Evolutionary conservation across 192 early-diverging fungal genomes (phyloP), one percentile per base, ranked within the genome.

Genomic region (Coemansia sp.): DNA sequence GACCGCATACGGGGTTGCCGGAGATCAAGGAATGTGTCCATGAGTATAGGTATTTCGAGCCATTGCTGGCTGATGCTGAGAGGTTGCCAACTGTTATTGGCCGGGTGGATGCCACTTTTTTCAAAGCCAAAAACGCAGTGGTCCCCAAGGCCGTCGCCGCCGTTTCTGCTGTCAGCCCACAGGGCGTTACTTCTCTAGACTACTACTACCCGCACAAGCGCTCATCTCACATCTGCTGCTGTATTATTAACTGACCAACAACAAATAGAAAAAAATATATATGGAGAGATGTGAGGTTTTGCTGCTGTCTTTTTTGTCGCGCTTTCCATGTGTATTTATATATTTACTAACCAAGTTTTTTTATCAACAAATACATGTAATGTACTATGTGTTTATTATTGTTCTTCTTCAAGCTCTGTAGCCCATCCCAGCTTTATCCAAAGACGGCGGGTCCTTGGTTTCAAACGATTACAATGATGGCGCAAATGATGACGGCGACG

Each of bases 1-100:
- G 88, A 0, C 88, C 89, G 18, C 74, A 83, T 22, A 69, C 65
- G 1, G 89, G 89, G 14, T 66, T 78, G 47, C 88, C 89, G 2
- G 67, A 85, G 27, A 87, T 89, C 23, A 84, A 82, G 61, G 64
- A 59, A 66, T 58, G 68, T 57, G 55, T 27, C n/a, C 50, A 55
- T 14, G 27, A 48, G 52, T 23, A 11, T 32, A 39, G 25, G 36
- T 51, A 1, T 25, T 51, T 51, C 16, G 51, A 23, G 22, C 49
- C 50, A 18, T 20, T 35, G 48, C 16, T 62, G 61, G 61, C 25
- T 19, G 29, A 54, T 23, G 34, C 19, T 22, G 20, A 30, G 3
- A 24, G 16, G 13, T 11, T 32, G 53, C 49, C 20, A 0, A 23
- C 2, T 18, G 24, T 25, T 5, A 23, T 51, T 27, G 49, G 49